A percentile compares a stretch with the other conserved stretches of the same genome.
These are phyloP conservation scores for Mycosphaerella sp. DNA, from an alignment of 2,329 filamentous ascomycete genomes.

Conservation along the genomic window DNA sequence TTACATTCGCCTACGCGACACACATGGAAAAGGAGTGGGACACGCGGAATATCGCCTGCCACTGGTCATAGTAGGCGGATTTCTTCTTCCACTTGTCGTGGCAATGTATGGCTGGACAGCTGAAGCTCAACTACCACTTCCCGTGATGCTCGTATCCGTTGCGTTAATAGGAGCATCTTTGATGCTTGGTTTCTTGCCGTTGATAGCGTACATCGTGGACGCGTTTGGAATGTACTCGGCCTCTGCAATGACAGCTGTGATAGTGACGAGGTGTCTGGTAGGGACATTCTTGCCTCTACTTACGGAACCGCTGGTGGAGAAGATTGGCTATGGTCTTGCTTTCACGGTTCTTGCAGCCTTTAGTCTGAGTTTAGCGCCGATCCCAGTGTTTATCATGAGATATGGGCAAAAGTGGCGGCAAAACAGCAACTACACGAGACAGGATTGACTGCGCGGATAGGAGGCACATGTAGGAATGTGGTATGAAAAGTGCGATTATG, in stretches of 20 bases:
- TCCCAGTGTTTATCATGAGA: conserved; percentile 27
- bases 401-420: conserved; percentile 27
- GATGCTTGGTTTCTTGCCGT: conserved; percentile 42
- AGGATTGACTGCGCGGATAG: conserved; percentile 8
- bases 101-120: conserved; percentile 56
- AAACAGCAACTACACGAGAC: conserved; percentile 25
- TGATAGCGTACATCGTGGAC: conserved; percentile 44
- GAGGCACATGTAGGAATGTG: conserved; percentile 3
- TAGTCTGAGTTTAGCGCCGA: conserved; percentile 24
- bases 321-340: conserved; percentile 40
- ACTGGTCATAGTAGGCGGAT: conserved; percentile 48
- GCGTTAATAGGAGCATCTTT: conserved; percentile 45
- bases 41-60: conserved; percentile 59
- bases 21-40: conserved; percentile 21
- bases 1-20: conserved; percentile 29
- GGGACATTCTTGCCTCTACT: conserved; percentile 44
- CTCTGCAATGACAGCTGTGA: conserved; percentile 41
- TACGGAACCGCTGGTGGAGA: conserved; percentile 38
- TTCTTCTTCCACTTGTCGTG: conserved; percentile 49
- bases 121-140: conserved; percentile 47
- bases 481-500: conserved; percentile 10
- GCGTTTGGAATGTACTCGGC: conserved; percentile 43
- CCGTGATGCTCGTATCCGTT: conserved; percentile 51
- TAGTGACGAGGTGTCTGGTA: conserved; percentile 40
- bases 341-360: conserved; percentile 25